phyloP scores from a whole-genome alignment of 176 grass and related monocot genomes.

The Musa acuminata region DNA sequence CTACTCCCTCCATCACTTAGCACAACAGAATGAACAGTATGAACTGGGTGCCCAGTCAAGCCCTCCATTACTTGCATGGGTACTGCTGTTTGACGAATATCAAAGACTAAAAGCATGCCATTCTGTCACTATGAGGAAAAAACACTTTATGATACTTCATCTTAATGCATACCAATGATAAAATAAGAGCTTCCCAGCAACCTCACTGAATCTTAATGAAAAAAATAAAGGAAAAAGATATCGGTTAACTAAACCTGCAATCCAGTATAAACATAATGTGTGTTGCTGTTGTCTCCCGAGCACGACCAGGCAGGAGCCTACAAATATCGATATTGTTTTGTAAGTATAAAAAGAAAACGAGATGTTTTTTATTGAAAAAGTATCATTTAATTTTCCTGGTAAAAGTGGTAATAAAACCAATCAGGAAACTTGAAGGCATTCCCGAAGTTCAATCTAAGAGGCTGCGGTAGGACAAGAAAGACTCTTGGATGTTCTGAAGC shows the following conservation, averaged over 20 bases:
- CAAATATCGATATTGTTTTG: conserved; percentile 20
- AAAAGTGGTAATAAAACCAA: no score
- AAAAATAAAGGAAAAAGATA: neutral
- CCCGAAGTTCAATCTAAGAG: no score
- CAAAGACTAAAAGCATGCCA: conserved; percentile 85
- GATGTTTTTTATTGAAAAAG: neutral
- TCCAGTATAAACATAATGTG: conserved; percentile 64
- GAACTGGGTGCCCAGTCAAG: conserved; percentile 51
- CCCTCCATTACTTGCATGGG: conserved; percentile 48
- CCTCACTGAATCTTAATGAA: neutral
- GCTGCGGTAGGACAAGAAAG: no score
- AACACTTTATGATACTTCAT: neutral
- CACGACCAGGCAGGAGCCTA: conserved; percentile 82
- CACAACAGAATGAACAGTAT: conserved; percentile 52
- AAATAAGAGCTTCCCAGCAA: conserved; percentile 3
- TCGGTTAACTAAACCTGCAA: conserved; percentile 51
- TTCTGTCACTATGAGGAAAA: conserved; percentile 30
- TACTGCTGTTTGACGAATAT: conserved; percentile 68
- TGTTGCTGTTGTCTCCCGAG: conserved; percentile 39
- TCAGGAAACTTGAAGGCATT: no score
- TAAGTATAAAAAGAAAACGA: neutral
- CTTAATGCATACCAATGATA: neutral
- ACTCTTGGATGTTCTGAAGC: no score
- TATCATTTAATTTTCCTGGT: neutral
- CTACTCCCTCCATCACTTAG: conserved; percentile 36